Conservation (phyloP, 2,329 filamentous ascomycete species). For the Zymoseptoria ardabiliae region DNA sequence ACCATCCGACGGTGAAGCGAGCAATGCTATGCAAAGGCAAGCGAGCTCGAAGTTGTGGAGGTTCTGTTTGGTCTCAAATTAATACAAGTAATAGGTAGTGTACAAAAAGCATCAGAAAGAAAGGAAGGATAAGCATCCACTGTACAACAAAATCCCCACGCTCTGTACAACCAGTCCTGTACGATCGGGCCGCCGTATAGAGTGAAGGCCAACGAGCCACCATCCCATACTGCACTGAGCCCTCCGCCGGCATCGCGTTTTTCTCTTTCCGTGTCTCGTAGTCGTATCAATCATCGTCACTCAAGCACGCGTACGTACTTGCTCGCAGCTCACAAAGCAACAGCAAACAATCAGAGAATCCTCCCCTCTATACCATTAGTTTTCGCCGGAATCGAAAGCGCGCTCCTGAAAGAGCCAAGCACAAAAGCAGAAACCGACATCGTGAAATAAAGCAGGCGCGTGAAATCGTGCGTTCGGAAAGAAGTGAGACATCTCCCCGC, state of each 20-base stretch:
- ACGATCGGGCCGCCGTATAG: background rate
- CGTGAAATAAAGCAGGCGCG: background rate
- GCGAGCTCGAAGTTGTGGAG: background rate
- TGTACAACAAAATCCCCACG: background rate
- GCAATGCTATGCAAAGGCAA: background rate
- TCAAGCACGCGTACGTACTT: background rate
- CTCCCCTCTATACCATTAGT: background rate
- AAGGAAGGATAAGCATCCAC: background rate
- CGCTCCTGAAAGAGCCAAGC: background rate
- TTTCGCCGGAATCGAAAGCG: background rate
- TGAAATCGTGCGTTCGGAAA: background rate
- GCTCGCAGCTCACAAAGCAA: background rate
- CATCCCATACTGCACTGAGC: background rate
- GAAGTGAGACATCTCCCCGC: background rate
- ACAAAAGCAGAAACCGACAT: background rate
- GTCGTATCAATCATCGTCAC: background rate
- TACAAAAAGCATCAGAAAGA: background rate
- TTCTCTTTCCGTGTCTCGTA: background rate
- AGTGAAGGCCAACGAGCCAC: background rate
- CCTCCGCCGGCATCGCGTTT: background rate
- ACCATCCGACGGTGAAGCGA: background rate
- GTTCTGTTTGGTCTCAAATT: background rate
- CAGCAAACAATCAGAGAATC: background rate
- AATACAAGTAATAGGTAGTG: background rate
- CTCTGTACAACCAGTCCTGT: background rate